Evolutionary conservation across 1,284 basidiomycete genomes (phyloP), one percentile per base, ranked within the genome.

Genomic region (Lentinus polychrous): DNA sequence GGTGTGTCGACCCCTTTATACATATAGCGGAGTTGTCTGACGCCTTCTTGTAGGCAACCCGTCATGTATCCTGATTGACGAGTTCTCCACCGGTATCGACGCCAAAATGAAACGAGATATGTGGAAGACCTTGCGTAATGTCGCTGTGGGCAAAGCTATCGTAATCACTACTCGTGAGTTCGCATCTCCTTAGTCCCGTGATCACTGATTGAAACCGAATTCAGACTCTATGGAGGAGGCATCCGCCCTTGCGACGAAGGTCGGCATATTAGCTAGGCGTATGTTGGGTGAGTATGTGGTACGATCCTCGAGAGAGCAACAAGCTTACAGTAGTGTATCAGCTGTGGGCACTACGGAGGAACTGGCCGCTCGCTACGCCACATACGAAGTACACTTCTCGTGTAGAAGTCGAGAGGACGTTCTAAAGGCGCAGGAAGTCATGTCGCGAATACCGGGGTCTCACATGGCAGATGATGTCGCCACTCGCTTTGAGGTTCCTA

Each of bases 61-160:
- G 0, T 69, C 81, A 1, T 86, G 91, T 8, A 67, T 91, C 2
- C 72, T 91, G 35, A 86, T 92, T 39, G 89, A 92, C 57, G 87
- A 91, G 61, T 89, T 89, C 60, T 87, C 83, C 2, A 88, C 85
- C 1, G 89, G 89, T 3, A 81, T 91, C 20, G 89, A 91, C 61
- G 83, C 87, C 2, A 87, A 81, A 65, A 88, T 83, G 72, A 91
- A 90, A 65, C 72, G 88, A 38, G 84, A 89, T 20, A 86, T 91
- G 75, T 91, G 88, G 88, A 70, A 70, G 14, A 87, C 84, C 0
- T 68, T 91, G 41, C 72, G 81, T 50, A 74, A 75, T 34, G 80
- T 86, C 3, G 71, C 81, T 1, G 69, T 74, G 32, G 79, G 83
- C 43, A 82, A 86, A 61, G 76, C 81, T 2, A 75, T 86, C 20